These are phyloP conservation scores for Phytophthora cactorum DNA, from an alignment of 352 stramenopile species.

Conservation along the genomic window DNA sequence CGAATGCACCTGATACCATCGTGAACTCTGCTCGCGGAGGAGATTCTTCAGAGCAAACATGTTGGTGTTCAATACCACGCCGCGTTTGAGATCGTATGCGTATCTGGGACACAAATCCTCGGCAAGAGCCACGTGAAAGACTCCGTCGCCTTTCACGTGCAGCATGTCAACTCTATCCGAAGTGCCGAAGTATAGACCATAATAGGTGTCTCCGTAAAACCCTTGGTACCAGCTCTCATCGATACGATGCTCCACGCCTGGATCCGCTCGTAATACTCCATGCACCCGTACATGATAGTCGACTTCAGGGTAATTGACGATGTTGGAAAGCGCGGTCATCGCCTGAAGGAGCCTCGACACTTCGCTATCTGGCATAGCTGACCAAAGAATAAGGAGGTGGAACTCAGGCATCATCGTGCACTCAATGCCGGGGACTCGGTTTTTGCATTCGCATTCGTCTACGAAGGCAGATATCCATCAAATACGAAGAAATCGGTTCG, in stretches of 20 bases:
- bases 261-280: conserved; percentile 17
- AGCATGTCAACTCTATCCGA: conserved; percentile 31
- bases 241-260: conserved; percentile 13
- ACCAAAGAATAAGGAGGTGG: conserved; percentile 37
- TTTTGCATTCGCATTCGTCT: background rate
- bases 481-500: conserved; percentile 42
- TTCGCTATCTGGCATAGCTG: conserved; percentile 15
- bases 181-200: conserved; percentile 26
- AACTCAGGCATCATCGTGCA: conserved; percentile 19
- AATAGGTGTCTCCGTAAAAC: conserved; percentile 34
- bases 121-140: conserved; percentile 26
- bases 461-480: conserved; percentile 19
- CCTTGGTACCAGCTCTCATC: conserved; percentile 35
- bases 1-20: conserved; percentile 35
- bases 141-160: conserved; percentile 29
- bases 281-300: conserved; percentile 26
- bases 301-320: conserved; percentile 27
- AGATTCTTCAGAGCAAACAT: conserved; percentile 38
- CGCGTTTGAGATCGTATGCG: conserved; percentile 30
- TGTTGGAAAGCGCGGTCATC: conserved; percentile 28
- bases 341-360: conserved; percentile 17
- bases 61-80: conserved; percentile 31
- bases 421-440: conserved; percentile 1
- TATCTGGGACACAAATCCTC: conserved; percentile 41
- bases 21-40: conserved; percentile 20